These are phyloP conservation scores for Pisolithus albus DNA, from an alignment of 768 basidiomycete genomes.

Conservation along the genomic window DNA sequence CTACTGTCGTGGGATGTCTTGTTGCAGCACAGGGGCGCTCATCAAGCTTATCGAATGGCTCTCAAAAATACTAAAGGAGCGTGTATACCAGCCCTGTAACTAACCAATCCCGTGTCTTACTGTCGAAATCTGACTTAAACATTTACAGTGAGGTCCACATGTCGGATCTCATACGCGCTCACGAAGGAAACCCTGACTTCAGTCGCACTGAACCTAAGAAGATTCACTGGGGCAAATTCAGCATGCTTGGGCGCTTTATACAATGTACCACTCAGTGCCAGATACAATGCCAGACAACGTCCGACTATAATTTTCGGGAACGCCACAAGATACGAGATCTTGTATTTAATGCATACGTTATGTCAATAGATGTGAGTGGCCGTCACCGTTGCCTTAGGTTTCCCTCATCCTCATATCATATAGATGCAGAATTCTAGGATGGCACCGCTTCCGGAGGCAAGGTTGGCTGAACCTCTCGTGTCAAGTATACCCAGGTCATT, in stretches of 20 bases:
- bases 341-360: conserved; percentile 49
- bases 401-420: conserved; percentile 2
- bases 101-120: conserved; percentile 8
- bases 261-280: conserved; percentile 74
- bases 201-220: conserved; percentile 55
- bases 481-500: conserved; percentile 26
- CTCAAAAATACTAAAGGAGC: conserved; percentile 78
- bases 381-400: not conserved
- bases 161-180: conserved; percentile 80
- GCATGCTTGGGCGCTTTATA: conserved; percentile 85
- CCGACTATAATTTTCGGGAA: conserved; percentile 59
- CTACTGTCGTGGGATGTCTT: conserved; percentile 81
- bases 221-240: conserved; percentile 96
- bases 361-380: conserved; percentile 59
- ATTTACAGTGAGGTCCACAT: conserved; percentile 78
- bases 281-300: conserved; percentile 52
- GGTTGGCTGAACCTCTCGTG: conserved; percentile 36
- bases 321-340: conserved; percentile 49
- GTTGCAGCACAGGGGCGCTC: conserved; percentile 72
- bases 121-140: conserved; percentile 8
- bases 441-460: conserved; percentile 40
- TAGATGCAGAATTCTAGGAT: conserved; percentile 67
- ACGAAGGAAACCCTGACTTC: conserved; percentile 77
- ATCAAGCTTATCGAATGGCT: conserved; percentile 87
- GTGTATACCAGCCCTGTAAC: conserved; percentile 81